These are phyloP conservation scores for Dictyostelium intermedium DNA, from an alignment of 78 protist species.

Conservation along the genomic window DNA sequence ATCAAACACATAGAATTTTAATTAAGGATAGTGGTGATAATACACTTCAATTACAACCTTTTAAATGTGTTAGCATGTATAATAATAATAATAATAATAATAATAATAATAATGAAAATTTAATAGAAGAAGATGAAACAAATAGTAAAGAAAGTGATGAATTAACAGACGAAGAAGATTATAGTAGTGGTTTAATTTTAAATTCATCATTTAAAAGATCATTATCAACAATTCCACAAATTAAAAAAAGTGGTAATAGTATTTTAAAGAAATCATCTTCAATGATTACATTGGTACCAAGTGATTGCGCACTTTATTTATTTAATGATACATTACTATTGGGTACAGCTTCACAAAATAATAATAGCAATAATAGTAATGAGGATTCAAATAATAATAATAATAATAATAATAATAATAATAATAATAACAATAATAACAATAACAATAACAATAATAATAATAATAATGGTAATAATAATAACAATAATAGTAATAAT, in stretches of 20 bases:
- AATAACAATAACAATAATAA: not conserved
- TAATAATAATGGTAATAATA: not conserved
- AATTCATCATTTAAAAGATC: not conserved
- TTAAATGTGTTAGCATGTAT: conserved; percentile 25
- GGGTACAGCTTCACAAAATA: not conserved
- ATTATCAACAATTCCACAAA: not conserved
- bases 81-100: not conserved
- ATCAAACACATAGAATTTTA: conserved; percentile 53
- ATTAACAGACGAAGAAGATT: conserved; percentile 24
- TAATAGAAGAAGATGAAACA: not conserved
- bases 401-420: not conserved
- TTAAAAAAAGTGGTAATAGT: not conserved
- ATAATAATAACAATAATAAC: not conserved
- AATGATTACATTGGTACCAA: conserved; percentile 19
- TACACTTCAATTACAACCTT: conserved; percentile 57
- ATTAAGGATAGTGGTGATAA: conserved; percentile 30
- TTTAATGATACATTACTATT: conserved; percentile 44
- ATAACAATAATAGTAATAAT: not conserved
- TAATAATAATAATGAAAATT: not conserved
- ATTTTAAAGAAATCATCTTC: not conserved
- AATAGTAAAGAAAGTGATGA: conserved; percentile 21
- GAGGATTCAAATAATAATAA: not conserved
- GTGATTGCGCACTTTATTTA: conserved; percentile 16
- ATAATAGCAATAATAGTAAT: not conserved
- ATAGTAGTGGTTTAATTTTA: not conserved